A percentile compares a stretch with the other conserved stretches of the same genome.
phyloP scores from a whole-genome alignment of 2,329 filamentous ascomycete genomes.

The Alternaria gansuensis region DNA sequence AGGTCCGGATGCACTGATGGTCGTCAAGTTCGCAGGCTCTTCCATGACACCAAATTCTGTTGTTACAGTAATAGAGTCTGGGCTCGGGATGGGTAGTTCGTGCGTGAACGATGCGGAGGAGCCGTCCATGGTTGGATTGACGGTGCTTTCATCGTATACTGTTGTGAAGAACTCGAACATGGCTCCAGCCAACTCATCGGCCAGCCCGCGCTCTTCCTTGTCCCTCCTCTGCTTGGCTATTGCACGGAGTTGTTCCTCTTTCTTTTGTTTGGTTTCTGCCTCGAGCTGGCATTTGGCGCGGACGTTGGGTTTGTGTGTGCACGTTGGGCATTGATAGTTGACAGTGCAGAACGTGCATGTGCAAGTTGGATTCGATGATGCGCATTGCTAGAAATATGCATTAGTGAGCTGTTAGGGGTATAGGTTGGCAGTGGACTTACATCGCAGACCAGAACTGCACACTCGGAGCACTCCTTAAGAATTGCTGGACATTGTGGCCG shows the following conservation, averaged over 20 bases:
- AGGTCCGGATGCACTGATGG: conserved; percentile 39
- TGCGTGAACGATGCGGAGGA: conserved; percentile 8
- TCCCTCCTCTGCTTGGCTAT: conserved; percentile 45
- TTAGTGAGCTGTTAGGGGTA: conserved; percentile 16
- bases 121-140: conserved; percentile 6
- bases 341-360: conserved; percentile 52
- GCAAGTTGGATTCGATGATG: conserved; percentile 44
- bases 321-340: conserved; percentile 53
- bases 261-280: conserved; percentile 46
- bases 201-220: conserved; percentile 45
- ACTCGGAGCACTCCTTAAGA: conserved; percentile 53
- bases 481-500: conserved; percentile 49
- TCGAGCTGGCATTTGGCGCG: conserved; percentile 49
- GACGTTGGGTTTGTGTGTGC: conserved; percentile 46
- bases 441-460: conserved; percentile 54
- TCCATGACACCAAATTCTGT: conserved; percentile 48
- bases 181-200: conserved; percentile 48
- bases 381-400: conserved; percentile 38
- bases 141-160: conserved; percentile 34
- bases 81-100: conserved; percentile 36
- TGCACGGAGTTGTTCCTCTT: conserved; percentile 42
- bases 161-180: conserved; percentile 48
- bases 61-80: conserved; percentile 48
- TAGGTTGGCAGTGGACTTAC: conserved; percentile 39
- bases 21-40: conserved; percentile 43